A percentile compares a stretch with the other conserved stretches of the same genome.
Evolutionary conservation across 805 yeast genomes (phyloP).

Genomic region (Ascoidea asiatica): DNA sequence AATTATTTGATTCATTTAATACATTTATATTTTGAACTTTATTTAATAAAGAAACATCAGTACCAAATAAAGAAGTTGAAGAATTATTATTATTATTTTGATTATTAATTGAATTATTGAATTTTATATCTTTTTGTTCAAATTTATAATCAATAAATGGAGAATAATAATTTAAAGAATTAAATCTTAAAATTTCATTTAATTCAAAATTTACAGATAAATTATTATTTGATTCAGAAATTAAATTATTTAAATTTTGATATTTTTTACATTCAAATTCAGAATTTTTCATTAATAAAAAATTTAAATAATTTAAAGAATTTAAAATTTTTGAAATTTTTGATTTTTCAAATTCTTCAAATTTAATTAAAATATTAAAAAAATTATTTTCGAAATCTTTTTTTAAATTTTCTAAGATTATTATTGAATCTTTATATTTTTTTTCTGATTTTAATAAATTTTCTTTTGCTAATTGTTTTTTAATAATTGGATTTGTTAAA

Average conservation of each 20-base stretch:
- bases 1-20: slow-evolving; percentile 1
- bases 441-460: slow-evolving; percentile 4
- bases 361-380: slow-evolving; percentile 1
- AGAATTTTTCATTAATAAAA: slow-evolving; percentile 10
- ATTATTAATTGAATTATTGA: slow-evolving; percentile 3
- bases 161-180: slow-evolving; percentile 7
- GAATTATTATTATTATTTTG: not conserved
- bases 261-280: slow-evolving; percentile 10
- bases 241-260: slow-evolving; percentile 3
- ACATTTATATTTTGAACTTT: no score
- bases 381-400: slow-evolving; percentile 4
- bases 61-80: slow-evolving; percentile 7
- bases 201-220: slow-evolving; percentile 6
- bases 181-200: not conserved
- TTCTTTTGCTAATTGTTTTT: slow-evolving; percentile 4
- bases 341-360: slow-evolving; percentile 5
- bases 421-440: slow-evolving; percentile 1
- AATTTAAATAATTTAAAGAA: slow-evolving; percentile 9
- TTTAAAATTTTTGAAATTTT: slow-evolving; percentile 3
- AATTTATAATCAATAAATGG: slow-evolving; percentile 7
- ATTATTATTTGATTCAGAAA: slow-evolving; percentile 7
- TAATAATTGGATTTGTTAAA: slow-evolving; percentile 1
- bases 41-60: slow-evolving; percentile 9
- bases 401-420: slow-evolving; percentile 1
- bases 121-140: no score